Base-by-base conservation (phyloP, 306 rosid species). In the Fagus crenata region DNA sequence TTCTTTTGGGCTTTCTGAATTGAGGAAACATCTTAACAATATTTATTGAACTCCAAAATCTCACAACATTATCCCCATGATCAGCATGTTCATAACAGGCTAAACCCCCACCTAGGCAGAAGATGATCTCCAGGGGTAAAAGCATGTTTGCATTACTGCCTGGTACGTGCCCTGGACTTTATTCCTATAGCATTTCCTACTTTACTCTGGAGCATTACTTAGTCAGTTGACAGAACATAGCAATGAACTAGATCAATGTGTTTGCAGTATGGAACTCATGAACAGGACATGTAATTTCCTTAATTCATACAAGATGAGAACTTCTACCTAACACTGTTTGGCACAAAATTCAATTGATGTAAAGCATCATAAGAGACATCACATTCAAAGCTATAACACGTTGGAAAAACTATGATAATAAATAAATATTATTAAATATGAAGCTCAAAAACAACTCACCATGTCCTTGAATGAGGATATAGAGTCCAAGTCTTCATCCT, bases 401-500 rank as follows among this genome's bases (percentile, higher is more conserved):
- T 33, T 63, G 51, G 13, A 63, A 1, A 36, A 63, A 15, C 2
- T 33, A 2, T 61, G 42, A 36, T 33, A 63, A 63, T 33, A 33
- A 4, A 35, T 36, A 7, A 15, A 39, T 58, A 46, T 58, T 58
- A 58, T 22, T 18, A 58, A 28, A 7, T 39, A 65, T 39, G 49
- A 65, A 37, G 46, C 46, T 39, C 2, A 9, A 12, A 65, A 84
- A 64, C 67, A 46, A 72, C 84, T 76, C 49, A 89, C 92, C 80
- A 82, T 55, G 69, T 90, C 90, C 77, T 89, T 82, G 37, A 83
- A 69, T 36, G 93, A 90, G 70, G 89, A 83, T 81, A 95, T 41
- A 72, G 76, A 78, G 65, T 78, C 86, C 53, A 84, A 54, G 79
- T 92, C 96, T 67, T 84, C 90, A 85, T 92, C 91, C 78, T 85